A percentile compares a stretch with the other conserved stretches of the same genome.
Conservation (phyloP, 192 early-diverging fungal species). For the Umbelopsis sp. region DNA sequence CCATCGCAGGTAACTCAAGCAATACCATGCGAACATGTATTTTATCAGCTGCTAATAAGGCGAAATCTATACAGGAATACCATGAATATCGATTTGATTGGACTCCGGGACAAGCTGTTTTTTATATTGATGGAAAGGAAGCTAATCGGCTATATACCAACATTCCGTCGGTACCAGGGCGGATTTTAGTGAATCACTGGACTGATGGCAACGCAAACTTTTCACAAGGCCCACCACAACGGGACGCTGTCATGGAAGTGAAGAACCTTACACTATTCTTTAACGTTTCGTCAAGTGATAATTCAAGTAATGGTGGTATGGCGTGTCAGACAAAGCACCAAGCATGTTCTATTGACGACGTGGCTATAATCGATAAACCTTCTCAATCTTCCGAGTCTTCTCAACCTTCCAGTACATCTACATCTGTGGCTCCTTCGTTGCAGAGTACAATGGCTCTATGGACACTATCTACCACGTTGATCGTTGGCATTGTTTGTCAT, state of each 20-base stretch:
- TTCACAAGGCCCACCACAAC: conserved; percentile 21
- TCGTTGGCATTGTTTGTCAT: not conserved
- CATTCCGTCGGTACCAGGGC: conserved; percentile 31
- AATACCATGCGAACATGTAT: not conserved
- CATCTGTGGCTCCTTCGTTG: not conserved
- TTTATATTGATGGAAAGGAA: conserved; percentile 29
- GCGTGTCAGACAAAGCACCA: not conserved
- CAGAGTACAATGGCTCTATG: not conserved
- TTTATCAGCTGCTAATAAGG: not conserved
- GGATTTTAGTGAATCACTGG: conserved; percentile 36
- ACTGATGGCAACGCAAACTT: conserved; percentile 39
- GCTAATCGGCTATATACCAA: conserved; percentile 26
- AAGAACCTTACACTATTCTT: conserved; percentile 35
- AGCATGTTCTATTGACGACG: not conserved
- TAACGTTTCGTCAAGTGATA: conserved; percentile 17
- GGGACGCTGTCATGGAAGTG: conserved; percentile 16
- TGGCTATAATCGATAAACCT: not conserved
- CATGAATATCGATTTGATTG: conserved; percentile 45
- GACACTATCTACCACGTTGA: not conserved
- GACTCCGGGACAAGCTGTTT: conserved; percentile 27
- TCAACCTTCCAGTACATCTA: not conserved
- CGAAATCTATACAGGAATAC: conserved; percentile 19
- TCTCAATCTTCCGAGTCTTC: not conserved
- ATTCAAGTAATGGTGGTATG: not conserved
- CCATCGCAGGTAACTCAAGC: not conserved